phyloP scores from a whole-genome alignment of 1,284 basidiomycete genomes.

The Sporisorium graminicola region DNA sequence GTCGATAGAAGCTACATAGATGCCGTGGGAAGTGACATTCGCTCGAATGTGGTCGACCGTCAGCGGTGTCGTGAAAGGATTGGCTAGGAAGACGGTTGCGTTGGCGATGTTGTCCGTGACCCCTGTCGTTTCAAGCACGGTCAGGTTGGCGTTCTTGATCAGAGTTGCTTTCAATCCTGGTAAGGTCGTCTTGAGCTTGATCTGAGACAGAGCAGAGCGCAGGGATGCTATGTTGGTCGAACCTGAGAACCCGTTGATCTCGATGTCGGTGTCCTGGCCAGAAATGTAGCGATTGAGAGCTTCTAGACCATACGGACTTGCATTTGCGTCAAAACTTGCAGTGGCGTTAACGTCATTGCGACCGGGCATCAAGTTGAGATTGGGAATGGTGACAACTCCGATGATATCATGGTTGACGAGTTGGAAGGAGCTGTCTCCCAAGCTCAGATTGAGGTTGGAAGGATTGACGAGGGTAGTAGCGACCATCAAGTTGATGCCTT shows the following conservation, averaged over 20 bases:
- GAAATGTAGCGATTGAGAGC: conserved; percentile 80
- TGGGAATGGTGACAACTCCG: conserved; percentile 56
- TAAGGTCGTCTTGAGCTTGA: conserved; percentile 76
- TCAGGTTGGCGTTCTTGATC: conserved; percentile 74
- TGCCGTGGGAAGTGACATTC: conserved; percentile 77
- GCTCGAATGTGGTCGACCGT: conserved; percentile 77
- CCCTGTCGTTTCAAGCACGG: conserved; percentile 80
- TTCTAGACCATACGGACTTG: conserved; percentile 75
- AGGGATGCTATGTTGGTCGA: conserved; percentile 78
- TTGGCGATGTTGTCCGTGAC: conserved; percentile 77
- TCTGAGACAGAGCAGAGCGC: conserved; percentile 76
- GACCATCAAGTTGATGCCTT: conserved; percentile 77
- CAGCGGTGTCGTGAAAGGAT: conserved; percentile 79
- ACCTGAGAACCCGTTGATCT: conserved; percentile 74
- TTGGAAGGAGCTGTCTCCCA: conserved; percentile 72
- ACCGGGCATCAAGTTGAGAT: conserved; percentile 60
- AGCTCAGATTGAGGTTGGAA: conserved; percentile 76
- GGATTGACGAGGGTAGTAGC: conserved; percentile 77
- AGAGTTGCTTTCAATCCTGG: conserved; percentile 77
- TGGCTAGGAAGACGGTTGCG: conserved; percentile 77
- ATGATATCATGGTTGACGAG: conserved; percentile 73
- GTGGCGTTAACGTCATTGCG: conserved; percentile 61
- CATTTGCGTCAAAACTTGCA: conserved; percentile 75
- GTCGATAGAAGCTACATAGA: conserved; percentile 78
- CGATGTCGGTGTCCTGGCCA: conserved; percentile 68